Conservation (phyloP, 2,329 filamentous ascomycete genomes). For the Exophiala viscosa region DNA sequence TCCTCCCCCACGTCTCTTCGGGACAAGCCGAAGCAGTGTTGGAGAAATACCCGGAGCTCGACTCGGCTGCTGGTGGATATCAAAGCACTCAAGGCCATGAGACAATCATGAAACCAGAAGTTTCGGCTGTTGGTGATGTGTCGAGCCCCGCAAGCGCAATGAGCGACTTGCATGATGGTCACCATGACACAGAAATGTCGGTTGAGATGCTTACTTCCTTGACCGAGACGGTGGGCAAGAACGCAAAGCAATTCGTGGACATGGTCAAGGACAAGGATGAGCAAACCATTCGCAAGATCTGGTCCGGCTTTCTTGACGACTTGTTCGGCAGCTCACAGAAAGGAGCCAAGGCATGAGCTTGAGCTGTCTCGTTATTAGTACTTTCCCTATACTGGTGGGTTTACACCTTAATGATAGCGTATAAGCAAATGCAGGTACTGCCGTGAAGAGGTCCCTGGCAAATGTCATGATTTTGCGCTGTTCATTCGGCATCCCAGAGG, state of each 20-base stretch:
- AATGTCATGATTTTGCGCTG: too few species aligned
- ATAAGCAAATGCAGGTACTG: neutral
- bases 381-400: neutral
- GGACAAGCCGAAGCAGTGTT: constrained; percentile 30
- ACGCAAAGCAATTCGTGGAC: constrained; percentile 36
- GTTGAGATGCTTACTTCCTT: constrained; percentile 54
- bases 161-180: constrained; percentile 57
- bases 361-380: neutral
- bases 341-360: constrained; percentile 20
- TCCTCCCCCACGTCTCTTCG: constrained; percentile 43
- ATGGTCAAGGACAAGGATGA: constrained; percentile 40
- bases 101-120: constrained; percentile 54
- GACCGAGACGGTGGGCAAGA: constrained; percentile 47
- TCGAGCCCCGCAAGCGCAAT: constrained; percentile 50
- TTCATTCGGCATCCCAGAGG: too few species aligned
- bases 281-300: constrained; percentile 42
- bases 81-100: constrained; percentile 25
- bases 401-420: constrained; percentile 1
- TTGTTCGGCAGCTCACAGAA: constrained; percentile 41
- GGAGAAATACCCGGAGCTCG: constrained; percentile 25
- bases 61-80: constrained; percentile 28
- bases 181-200: constrained; percentile 44
- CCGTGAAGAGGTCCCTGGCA: too few species aligned
- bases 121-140: constrained; percentile 43
- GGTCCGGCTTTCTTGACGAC: constrained; percentile 50